Percentiles rank a stretch among this genome's conserved stretches.
phyloP scores from a whole-genome alignment of 169 alveolate genomes.

The Cryptosporidium baileyi region DNA sequence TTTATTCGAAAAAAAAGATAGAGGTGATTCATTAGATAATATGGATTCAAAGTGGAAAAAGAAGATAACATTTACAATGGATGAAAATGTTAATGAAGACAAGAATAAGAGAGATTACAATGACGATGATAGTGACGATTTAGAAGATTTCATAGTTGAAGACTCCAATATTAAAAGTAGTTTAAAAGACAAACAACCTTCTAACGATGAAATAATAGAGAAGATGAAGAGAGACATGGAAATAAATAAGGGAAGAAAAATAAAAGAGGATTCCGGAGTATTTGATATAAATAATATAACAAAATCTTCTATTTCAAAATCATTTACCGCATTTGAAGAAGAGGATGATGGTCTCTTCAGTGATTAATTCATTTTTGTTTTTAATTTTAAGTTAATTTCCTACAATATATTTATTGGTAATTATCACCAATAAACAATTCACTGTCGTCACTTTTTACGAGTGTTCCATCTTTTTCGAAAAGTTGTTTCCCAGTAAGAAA shows the following conservation, averaged over 20 bases:
- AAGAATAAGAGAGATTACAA: background rate
- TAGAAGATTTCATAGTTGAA: background rate
- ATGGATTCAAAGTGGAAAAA: background rate
- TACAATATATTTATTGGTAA: background rate
- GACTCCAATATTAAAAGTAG: background rate
- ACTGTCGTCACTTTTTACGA: conserved; percentile 26
- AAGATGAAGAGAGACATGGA: conserved; percentile 18
- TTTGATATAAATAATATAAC: conserved; percentile 35
- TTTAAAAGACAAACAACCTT: background rate
- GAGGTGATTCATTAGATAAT: background rate
- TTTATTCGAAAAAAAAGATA: background rate
- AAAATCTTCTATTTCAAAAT: conserved; percentile 1
- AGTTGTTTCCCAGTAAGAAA: conserved; percentile 53
- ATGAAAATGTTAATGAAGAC: conserved; percentile 10
- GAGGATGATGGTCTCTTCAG: conserved; percentile 18
- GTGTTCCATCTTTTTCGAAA: conserved; percentile 36
- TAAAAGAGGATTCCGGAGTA: background rate
- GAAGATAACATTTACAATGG: conserved; percentile 13
- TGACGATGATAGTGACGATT: conserved; percentile 1
- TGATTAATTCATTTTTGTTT: background rate
- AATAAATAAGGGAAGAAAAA: background rate
- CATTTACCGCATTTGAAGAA: background rate
- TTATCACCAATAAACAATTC: background rate
- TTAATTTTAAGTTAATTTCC: too few relatives aligned
- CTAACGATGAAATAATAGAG: background rate